These are phyloP conservation scores for Vanrija pseudolonga DNA, from an alignment of 1,284 basidiomycete species.

Conservation along the genomic window DNA sequence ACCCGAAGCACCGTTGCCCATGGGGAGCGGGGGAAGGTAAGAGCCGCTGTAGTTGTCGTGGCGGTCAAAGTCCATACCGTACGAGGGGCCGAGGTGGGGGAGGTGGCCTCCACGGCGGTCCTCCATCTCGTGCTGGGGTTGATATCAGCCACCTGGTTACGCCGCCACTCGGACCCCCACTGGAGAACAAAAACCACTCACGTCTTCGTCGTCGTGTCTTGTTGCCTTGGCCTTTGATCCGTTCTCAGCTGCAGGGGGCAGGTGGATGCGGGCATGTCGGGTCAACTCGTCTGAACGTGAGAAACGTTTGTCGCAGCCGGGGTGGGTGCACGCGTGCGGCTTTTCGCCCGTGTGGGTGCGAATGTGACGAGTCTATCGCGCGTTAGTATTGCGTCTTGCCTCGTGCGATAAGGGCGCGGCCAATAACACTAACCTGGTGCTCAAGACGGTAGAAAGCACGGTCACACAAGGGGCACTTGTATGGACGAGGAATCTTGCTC, in stretches of 20 bases:
- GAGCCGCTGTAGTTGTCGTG: constrained; percentile 28
- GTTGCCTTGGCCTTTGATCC: constrained; percentile 29
- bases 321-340: constrained; percentile 87
- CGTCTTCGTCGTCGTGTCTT: constrained; percentile 35
- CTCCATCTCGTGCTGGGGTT: constrained; percentile 29
- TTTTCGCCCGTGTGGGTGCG: constrained; percentile 98
- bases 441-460: constrained; percentile 86
- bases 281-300: constrained; percentile 96
- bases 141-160: constrained; percentile 1
- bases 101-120: constrained; percentile 32
- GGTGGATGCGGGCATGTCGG: constrained; percentile 90
- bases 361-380: constrained; percentile 83
- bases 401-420: not conserved
- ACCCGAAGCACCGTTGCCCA: constrained; percentile 16
- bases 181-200: constrained; percentile 27
- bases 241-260: constrained; percentile 41
- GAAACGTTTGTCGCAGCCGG: constrained; percentile 97
- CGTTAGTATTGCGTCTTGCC: not conserved
- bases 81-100: constrained; percentile 43
- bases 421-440: constrained; percentile 67
- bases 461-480: constrained; percentile 92
- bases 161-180: not conserved
- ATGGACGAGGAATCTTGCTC: constrained; percentile 66
- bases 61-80: constrained; percentile 46
- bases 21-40: constrained; percentile 29